Evolutionary conservation across 2,329 filamentous ascomycete species (phyloP).

Genomic region (Paracorniculantispora psalliotae): DNA sequence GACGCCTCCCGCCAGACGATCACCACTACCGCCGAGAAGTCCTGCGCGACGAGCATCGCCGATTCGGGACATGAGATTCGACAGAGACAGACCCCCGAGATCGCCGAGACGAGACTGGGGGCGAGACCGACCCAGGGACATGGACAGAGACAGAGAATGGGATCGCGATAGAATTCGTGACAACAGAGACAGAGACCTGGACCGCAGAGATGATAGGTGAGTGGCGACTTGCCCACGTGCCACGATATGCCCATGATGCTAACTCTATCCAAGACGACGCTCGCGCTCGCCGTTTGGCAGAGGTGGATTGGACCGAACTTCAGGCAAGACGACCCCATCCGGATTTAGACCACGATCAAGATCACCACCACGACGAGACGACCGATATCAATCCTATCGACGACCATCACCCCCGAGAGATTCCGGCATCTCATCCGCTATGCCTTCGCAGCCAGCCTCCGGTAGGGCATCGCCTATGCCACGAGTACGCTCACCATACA

Average conservation of each 20-base stretch:
- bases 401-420: constrained; percentile 46
- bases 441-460: constrained; percentile 47
- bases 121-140: constrained; percentile 20
- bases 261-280: constrained; percentile 37
- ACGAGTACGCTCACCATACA: constrained; percentile 42
- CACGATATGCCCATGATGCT: background rate
- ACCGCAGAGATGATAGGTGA: constrained; percentile 39
- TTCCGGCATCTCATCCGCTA: constrained; percentile 44
- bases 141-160: constrained; percentile 27
- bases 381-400: constrained; percentile 39
- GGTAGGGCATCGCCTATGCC: constrained; percentile 50
- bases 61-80: constrained; percentile 34
- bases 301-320: constrained; percentile 28
- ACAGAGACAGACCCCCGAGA: constrained; percentile 29
- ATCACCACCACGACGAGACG: constrained; percentile 44
- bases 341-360: constrained; percentile 50
- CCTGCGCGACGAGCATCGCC: constrained; percentile 34
- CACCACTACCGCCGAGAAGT: constrained; percentile 17
- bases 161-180: constrained; percentile 23
- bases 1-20: constrained; percentile 15
- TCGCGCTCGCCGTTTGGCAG: constrained; percentile 47
- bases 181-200: constrained; percentile 29
- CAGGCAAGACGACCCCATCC: constrained; percentile 34
- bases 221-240: constrained; percentile 3
- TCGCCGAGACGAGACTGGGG: constrained; percentile 35